Base-by-base conservation (phyloP, 306 rosid genomes). In the Dalbergia cultrata region DNA sequence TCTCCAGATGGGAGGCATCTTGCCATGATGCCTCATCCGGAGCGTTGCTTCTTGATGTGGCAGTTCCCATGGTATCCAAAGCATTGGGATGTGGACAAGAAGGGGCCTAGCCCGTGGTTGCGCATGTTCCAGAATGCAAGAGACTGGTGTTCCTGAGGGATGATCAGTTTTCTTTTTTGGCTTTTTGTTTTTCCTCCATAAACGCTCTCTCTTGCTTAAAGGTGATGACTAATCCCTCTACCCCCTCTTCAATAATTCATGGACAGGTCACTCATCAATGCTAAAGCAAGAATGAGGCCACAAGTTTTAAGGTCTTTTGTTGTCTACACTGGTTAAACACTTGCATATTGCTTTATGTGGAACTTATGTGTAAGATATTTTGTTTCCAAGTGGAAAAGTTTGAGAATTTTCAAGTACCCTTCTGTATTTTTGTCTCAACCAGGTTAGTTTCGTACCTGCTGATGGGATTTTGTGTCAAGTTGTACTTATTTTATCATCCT, bases 11-110 rank as follows among this genome's bases (percentile, higher is more conserved):
- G 98, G 49, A 82, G 98, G 82, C 98, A 94, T 86, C 94, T 94
- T 58, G 98, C 97, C 50, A 90, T 94, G 94, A 94, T 94, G 98
- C 98, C 98, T 88, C 98, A 94, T 82, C 98, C 97, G 0, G 98
- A 94, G 79, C 95, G 98, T 45, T 92, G 98, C 90, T 94, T 94
- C 86, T 76, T 94, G 67, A 94, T 94, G 98, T 94, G 98, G 97
- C 97, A 94, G 81, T 92, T 80, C 68, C 98, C 98, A 5, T 94
- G 95, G 97, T 92, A 88, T 83, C 98, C 98, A 8, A 92, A 92
- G 87, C 87, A 84, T 65, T 94, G 98, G 98, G 69, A 88, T 77
- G 94, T 88, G 66, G 92, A 92, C 60, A 89, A 88, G 84, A 87
- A 81, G 62, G 97, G 96, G 39, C 98, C 98, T 61, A 94, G 98